Base-by-base conservation (phyloP, 305 asterid genomes). In the Ilex paraguariensis region DNA sequence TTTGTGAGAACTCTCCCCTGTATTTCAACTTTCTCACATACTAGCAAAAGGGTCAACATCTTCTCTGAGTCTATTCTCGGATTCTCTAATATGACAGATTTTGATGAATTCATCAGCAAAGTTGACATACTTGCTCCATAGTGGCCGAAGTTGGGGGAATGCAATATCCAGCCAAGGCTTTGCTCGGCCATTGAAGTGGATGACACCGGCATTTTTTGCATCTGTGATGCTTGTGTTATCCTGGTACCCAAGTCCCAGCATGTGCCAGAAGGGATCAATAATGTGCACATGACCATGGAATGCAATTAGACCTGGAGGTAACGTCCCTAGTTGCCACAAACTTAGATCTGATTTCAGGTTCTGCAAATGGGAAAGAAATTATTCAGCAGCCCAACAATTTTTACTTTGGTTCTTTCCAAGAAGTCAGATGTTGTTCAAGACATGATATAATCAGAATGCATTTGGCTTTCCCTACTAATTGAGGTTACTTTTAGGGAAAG, bases 131-230 rank as follows among this genome's bases (percentile, higher is more conserved):
- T 87, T 93, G 6, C 87, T 75, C 97, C 99, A 93, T 1, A 93
- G 75, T 30, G 84, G 81, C 51, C 88, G 83, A 44, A 93, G 85
- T 54, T 90, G 78, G 66, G 96, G 96, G 73, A 93, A 87, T 66
- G 97, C 97, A 71, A 93, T 93, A 59, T 93, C 97, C 8, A 93
- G 86, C 99, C 99, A 93, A 63, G 99, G 99, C 81, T 93, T 93
- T 69, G 99, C 96, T 81, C 97, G 78, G 50, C 99, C 99, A 60
- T 93, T 93, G 69, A 84, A 90, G 75, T 92, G 98, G 73, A 90
- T 61, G 31, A 92, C 97, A 3, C 85, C 98, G 8, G 98, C 98
- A 61, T 69, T 76, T 75, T 80, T 80, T 70, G 94, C 97, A 62
- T 78, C 87, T 46, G 74, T 79, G 54, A 82, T 36, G 39, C 88